Base-by-base conservation (phyloP, 306 rosid genomes). In the Prosopis cineraria region DNA sequence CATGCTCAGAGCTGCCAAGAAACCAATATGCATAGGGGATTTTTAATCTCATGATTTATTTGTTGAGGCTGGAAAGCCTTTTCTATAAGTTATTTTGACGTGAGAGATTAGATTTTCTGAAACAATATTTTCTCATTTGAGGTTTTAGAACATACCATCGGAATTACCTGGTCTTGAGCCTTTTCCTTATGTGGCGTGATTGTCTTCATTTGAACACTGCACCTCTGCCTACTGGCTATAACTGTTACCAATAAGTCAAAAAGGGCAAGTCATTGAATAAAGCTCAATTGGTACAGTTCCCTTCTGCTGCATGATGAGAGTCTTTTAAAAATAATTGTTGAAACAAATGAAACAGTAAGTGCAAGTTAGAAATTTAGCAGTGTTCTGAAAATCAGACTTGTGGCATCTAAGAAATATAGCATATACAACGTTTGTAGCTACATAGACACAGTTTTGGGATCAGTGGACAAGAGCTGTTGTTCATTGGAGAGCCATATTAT, bases 1-100 rank as follows among this genome's bases (percentile, higher is more conserved):
- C 17, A 33, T 73, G 29, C 24, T 16, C 39, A 29, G 12, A 3
- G 65, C 22, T 47, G 29, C 52, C 22, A 22, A 40, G 30, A 17
- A 74, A 10, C 41, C 6, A 27, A 20, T 20, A 13, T 22, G 14
- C 29, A 20, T 45, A 33, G 63, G 45, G 64, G 27, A 62, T 75
- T 75, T 24, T 48, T 64, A 59, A 75, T 68, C 50, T 66, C 52
- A 70, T 66, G 27, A 34, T 48, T 36, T 29, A 2, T 37, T 67
- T 27, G 30, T 17, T 41, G 24, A 63, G 43, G 44, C 19, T 34
- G 10, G 30, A n/a, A n/a, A 36, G 70, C 70, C 47, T 36, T 34
- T 65, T n/a, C 29, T 36, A n/a, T 3, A 7, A 33, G 25, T 33
- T 27, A 6, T 3, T 33, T 31, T 36, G 47, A 19, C n/a, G 47